These are phyloP conservation scores for Suillus cothurnatus DNA, from an alignment of 768 basidiomycete genomes.

Conservation along the genomic window DNA sequence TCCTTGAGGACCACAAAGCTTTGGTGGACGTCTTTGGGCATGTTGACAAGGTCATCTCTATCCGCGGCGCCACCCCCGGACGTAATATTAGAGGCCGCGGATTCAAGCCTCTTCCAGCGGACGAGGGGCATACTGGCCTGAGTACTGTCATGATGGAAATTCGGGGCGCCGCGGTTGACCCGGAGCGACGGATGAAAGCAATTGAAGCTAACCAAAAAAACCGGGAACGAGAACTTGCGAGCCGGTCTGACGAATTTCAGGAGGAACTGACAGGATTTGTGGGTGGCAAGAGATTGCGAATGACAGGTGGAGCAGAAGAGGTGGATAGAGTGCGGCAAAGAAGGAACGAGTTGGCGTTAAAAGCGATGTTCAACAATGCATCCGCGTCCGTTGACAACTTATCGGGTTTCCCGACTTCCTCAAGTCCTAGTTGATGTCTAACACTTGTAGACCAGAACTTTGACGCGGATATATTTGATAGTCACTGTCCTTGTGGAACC, in stretches of 20 bases:
- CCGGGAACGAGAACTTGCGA: conserved; percentile 74
- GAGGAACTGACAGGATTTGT: conserved; percentile 88
- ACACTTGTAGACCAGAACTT: not conserved
- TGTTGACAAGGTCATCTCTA: conserved; percentile 84
- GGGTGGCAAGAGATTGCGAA: conserved; percentile 81
- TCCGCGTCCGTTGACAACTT: conserved; percentile 9
- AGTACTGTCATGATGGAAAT: conserved; percentile 91
- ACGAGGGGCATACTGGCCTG: conserved; percentile 68
- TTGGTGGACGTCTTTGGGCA: conserved; percentile 84
- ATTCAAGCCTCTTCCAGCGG: conserved; percentile 63
- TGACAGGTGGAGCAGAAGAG: conserved; percentile 96
- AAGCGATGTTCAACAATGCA: conserved; percentile 74
- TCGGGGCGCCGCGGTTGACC: conserved; percentile 77
- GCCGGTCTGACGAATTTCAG: conserved; percentile 80
- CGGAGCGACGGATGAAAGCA: conserved; percentile 84
- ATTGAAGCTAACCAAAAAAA: conserved; percentile 87
- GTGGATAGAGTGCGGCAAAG: conserved; percentile 85
- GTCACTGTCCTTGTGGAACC: not conserved
- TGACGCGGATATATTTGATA: not conserved
- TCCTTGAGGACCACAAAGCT: conserved; percentile 93
- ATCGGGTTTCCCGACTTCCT: not conserved
- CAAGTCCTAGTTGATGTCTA: not conserved
- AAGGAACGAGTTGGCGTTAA: conserved; percentile 81
- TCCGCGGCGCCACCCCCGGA: conserved; percentile 53
- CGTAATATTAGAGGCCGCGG: conserved; percentile 43